These are phyloP conservation scores for Hondaea fermentalgiana DNA, from an alignment of 108 stramenopile genomes.

Conservation along the genomic window DNA sequence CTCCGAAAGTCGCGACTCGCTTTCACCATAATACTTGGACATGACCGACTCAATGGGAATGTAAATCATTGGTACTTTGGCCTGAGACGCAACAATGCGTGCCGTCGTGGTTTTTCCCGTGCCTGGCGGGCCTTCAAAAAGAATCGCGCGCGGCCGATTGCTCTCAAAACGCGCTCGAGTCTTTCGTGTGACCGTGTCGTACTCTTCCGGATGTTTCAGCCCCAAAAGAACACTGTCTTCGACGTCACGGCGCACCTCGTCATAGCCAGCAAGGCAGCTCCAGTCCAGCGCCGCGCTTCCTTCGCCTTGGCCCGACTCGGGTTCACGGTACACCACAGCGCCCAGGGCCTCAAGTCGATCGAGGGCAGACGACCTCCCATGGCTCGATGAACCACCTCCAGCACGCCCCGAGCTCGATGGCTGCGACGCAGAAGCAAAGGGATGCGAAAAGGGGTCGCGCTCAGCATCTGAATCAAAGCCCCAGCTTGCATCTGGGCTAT, in stretches of 20 bases:
- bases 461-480: too few relatives aligned
- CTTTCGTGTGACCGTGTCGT: not conserved
- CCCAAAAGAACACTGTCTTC: constrained; percentile 12
- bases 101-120: constrained; percentile 25
- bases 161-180: not conserved
- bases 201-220: constrained; percentile 14
- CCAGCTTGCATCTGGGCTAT: too few relatives aligned
- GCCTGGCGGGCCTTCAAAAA: constrained; percentile 22
- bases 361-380: not conserved
- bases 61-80: not conserved
- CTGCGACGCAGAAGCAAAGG: not conserved
- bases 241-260: not conserved
- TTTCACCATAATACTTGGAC: constrained; percentile 11
- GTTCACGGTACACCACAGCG: not conserved
- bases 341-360: not conserved
- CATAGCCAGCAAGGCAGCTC: constrained; percentile 19
- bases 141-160: not conserved
- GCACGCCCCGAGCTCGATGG: not conserved
- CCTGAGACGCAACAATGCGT: constrained; percentile 8
- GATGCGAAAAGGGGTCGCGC: not conserved
- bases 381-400: not conserved
- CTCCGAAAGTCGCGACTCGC: not conserved
- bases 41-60: constrained; percentile 12
- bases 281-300: not conserved
- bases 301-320: not conserved